Evolutionary conservation across 345 rosid species (phyloP), one percentile per base, ranked within the genome.

Genomic region (Limnanthes douglasii): DNA sequence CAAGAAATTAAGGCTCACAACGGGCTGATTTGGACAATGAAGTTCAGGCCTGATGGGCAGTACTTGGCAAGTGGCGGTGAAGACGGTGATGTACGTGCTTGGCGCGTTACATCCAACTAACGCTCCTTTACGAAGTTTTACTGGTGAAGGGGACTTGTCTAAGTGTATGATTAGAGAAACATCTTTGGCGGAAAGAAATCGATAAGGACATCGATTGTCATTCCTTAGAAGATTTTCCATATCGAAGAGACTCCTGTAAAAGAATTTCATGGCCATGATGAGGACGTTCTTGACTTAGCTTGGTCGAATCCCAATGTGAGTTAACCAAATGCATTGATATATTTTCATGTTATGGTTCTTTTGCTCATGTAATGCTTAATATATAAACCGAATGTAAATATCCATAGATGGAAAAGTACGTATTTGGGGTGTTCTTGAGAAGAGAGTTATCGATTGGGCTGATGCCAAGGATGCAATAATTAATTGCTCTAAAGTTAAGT

Each of bases 401-500:
- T 88, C 84, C 1, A 72, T 83, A 9, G 98, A 88, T 57, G 98
- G 98, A 29, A 88, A 79, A 65, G 95, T 70, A 37, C 71, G 98
- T 45, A 64, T 88, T 17, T 88, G 98, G 98, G 83, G 92, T 8
- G 65, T 74, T 2, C 41, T 56, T 5, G 72, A 76, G 59, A 44
- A 59, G 37, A 65, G 73, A 62, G 95, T 88, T 30, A 68, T 83
- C 11, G 69, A 73, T 54, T 88, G 98, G 98, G 65, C 61, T 1
- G 79, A 83, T n/a, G 65, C 53, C 4, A 62, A 56, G 31, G 77
- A 88, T 48, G 68, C 60, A 18, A 68, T 75, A 68, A 68, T 90
- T 5, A 49, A 83, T 9, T 57, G 79, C 39, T 83, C 74, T 70
- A 56, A 59, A 57, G 71, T 68, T 22, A 66, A 79, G 48, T 95